Conservation (phyloP, 345 rosid species). For the Heritiera littoralis region DNA sequence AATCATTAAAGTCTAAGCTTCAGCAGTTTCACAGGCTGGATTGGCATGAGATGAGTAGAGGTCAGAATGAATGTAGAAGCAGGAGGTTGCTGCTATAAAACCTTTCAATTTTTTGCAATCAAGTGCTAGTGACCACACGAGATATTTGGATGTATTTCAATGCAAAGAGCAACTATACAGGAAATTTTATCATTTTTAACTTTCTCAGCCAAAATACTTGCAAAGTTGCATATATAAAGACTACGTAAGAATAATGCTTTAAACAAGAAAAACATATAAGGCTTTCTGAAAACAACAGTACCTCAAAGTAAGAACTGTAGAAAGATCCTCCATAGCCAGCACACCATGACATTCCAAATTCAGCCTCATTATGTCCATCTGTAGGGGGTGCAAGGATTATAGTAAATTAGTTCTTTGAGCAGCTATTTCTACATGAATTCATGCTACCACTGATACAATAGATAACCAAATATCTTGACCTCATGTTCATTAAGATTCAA, state of each 20-base stretch:
- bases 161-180: neutral
- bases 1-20: constrained; percentile 1
- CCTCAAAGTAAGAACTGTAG: constrained; percentile 81
- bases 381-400: neutral
- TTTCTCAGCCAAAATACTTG: neutral
- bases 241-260: neutral
- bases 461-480: constrained; percentile 3
- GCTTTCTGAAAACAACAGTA: constrained; percentile 29
- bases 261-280: neutral
- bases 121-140: neutral
- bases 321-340: constrained; percentile 87
- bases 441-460: neutral
- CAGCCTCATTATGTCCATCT: constrained; percentile 97
- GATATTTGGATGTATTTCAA: neutral
- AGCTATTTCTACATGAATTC: neutral
- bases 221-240: neutral
- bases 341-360: constrained; percentile 98
- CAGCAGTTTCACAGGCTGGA: neutral
- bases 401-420: neutral
- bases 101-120: neutral
- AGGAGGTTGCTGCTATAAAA: neutral
- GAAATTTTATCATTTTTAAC: constrained; percentile 11
- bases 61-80: too few relatives aligned
- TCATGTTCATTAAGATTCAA: constrained; percentile 1
- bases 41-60: too few relatives aligned